Base-by-base conservation (phyloP, 2,329 filamentous ascomycete genomes). In the Pseudomassariella vexata region DNA sequence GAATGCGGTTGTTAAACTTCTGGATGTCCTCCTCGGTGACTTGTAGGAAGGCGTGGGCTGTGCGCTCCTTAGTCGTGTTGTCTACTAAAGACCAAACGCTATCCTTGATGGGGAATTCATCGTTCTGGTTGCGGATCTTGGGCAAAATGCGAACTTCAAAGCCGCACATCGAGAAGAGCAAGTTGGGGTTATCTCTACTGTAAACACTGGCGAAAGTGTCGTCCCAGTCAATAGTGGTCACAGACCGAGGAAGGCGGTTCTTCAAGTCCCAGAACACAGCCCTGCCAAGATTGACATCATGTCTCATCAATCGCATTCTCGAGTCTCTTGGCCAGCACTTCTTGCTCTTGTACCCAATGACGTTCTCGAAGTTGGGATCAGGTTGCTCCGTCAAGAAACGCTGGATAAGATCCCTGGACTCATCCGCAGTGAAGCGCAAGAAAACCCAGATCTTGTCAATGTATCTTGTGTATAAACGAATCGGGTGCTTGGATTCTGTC, bases 381-480 rank as follows among this genome's bases (percentile, higher is more conserved):
- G 92, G 92, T 53, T 98, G 90, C 55, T 98, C 94, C 0, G 94
- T 98, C 46, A 98, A 69, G 71, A 96, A 98, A 8, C 92, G 83
- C 57, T 98, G 92, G 37, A 98, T 98, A 28, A 98, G 70, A 50
- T 98, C 92, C 39, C 92, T 75, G 3, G 90, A 95, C 53, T 98
- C 92, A 27, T 98, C 92, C 0, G 89, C 89, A 4, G 76, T 82
- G 57, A 98, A 98, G 32, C 92, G 76, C 55, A 95, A 78, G 67
- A 96, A 95, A 5, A 98, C 87, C 90, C 92, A 98, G 35, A 98
- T 95, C 59, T 86, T 92, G 66, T 98, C 92, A 44, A 98, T 90
- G 57, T 98, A 98, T 52, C 92, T 76, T 9, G 88, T 95, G 65
- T 98, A 98, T n/a, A 98, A 69, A 46, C 94, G 82, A 43, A 98